A percentile compares a stretch with the other conserved stretches of the same genome.
Evolutionary conservation across 1,139 yeast genomes (phyloP).

Genomic region (Schwanniomyces etchellsii): DNA sequence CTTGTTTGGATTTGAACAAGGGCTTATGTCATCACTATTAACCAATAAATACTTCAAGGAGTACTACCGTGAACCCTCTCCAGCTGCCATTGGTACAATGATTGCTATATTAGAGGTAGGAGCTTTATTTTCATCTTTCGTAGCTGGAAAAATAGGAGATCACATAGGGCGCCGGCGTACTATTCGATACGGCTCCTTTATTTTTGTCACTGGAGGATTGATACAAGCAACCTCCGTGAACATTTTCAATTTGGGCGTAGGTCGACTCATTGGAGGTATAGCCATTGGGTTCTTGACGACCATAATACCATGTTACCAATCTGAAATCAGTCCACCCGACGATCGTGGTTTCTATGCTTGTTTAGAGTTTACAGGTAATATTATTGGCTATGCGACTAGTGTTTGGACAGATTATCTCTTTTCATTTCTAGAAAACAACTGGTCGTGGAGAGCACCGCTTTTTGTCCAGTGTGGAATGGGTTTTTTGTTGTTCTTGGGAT

Average conservation of each 20-base stretch:
- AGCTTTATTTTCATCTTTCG: slow-evolving; percentile 70
- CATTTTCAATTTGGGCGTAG: slow-evolving; percentile 50
- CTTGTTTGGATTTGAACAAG: slow-evolving; percentile 60
- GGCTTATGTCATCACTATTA: slow-evolving; percentile 53
- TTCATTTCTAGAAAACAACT: slow-evolving; percentile 47
- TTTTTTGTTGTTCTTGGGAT: slow-evolving; percentile 58
- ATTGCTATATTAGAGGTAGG: slow-evolving; percentile 62
- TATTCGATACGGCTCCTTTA: slow-evolving; percentile 73
- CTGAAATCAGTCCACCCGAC: slow-evolving; percentile 86
- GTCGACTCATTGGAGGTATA: slow-evolving; percentile 77
- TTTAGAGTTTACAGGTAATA: slow-evolving; percentile 88
- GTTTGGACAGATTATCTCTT: slow-evolving; percentile 91
- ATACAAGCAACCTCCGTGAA: slow-evolving; percentile 55
- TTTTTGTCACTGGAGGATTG: slow-evolving; percentile 77
- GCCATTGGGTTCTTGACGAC: slow-evolving; percentile 92
- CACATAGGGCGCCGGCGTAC: slow-evolving; percentile 75
- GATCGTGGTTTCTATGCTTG: slow-evolving; percentile 88
- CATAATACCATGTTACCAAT: slow-evolving; percentile 91
- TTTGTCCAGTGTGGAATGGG: slow-evolving; percentile 77
- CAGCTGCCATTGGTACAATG: slow-evolving; percentile 46
- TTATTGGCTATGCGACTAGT: slow-evolving; percentile 77
- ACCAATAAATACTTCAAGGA: slow-evolving; percentile 68
- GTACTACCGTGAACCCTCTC: slow-evolving; percentile 64
- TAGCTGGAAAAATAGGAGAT: slow-evolving; percentile 77
- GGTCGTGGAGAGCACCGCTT: slow-evolving; percentile 79